Conservation (phyloP, 306 rosid genomes). For the Psophocarpus tetragonolobus region DNA sequence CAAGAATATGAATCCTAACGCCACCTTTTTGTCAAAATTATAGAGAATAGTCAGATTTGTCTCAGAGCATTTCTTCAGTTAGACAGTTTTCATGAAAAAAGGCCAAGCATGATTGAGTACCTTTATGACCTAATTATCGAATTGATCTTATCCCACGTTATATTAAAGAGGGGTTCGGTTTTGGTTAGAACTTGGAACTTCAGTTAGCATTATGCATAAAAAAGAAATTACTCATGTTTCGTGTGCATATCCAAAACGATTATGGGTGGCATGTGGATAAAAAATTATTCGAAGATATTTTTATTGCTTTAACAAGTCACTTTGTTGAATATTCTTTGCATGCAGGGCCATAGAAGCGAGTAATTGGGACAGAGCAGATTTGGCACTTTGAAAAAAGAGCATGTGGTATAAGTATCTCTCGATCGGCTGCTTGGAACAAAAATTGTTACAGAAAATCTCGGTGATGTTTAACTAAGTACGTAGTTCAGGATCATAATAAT, state of each 20-base stretch:
- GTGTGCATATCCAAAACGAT: background rate
- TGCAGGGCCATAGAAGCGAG: constrained; percentile 21
- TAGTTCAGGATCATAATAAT: constrained; percentile 24
- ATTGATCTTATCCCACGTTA: too few species aligned
- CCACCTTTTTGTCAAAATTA: background rate
- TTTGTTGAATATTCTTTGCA: constrained; percentile 1
- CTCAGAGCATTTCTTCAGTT: background rate
- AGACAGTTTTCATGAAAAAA: too few species aligned
- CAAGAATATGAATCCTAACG: background rate
- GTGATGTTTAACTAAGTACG: background rate
- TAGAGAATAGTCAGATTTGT: background rate
- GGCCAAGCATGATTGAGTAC: too few species aligned
- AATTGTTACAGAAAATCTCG: constrained; percentile 7
- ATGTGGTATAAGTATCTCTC: background rate
- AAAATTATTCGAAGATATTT: background rate
- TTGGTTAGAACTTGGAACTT: background rate
- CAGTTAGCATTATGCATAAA: background rate
- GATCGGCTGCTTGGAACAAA: constrained; percentile 1
- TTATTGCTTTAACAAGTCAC: background rate
- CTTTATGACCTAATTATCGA: too few species aligned
- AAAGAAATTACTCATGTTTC: background rate
- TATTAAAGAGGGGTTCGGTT: too few species aligned
- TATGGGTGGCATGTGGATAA: background rate
- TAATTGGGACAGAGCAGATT: background rate
- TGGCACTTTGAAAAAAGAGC: background rate